Evolutionary conservation across 2,329 filamentous ascomycete genomes (phyloP).

Genomic region (Neobulgaria alba): DNA sequence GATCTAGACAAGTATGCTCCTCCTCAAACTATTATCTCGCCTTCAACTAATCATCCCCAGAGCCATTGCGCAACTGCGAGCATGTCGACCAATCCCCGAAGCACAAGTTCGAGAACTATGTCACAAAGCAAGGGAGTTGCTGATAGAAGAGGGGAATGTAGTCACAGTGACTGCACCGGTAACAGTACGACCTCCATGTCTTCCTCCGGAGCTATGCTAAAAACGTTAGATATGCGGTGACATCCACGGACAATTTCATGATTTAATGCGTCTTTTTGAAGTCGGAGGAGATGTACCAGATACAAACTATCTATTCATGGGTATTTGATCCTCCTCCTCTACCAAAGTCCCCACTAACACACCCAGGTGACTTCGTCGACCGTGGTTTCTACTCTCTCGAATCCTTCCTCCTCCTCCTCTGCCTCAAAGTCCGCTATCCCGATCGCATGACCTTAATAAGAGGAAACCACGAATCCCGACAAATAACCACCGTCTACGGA

Average conservation of each 20-base stretch:
- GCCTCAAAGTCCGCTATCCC: slow-evolving; percentile 93
- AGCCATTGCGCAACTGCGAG: slow-evolving; percentile 89
- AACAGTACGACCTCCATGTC: slow-evolving; percentile 49
- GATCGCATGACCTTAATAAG: slow-evolving; percentile 94
- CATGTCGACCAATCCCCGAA: slow-evolving; percentile 93
- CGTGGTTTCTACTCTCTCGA: slow-evolving; percentile 97
- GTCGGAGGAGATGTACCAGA: slow-evolving; percentile 97
- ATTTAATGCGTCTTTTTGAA: slow-evolving; percentile 98
- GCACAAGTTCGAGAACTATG: slow-evolving; percentile 91
- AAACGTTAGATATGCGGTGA: slow-evolving; percentile 76
- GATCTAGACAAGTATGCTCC: slow-evolving; percentile 74
- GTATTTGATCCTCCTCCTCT: slow-evolving; percentile 60
- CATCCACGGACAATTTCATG: slow-evolving; percentile 98
- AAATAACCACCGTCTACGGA: slow-evolving; percentile 95
- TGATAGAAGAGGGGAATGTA: slow-evolving; percentile 97
- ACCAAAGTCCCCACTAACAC: slow-evolving; percentile 8
- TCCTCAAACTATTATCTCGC: neutral
- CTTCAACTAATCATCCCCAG: slow-evolving; percentile 36
- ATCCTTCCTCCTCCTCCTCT: slow-evolving; percentile 89
- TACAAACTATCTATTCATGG: slow-evolving; percentile 99
- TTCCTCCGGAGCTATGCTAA: slow-evolving; percentile 8
- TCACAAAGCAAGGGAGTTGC: slow-evolving; percentile 89
- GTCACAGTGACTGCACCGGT: slow-evolving; percentile 92
- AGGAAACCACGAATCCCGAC: slow-evolving; percentile 91
- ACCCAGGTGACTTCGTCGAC: slow-evolving; percentile 85